These are phyloP conservation scores for Karstenula rhodostoma DNA, from an alignment of 2,329 filamentous ascomycete species.

Conservation along the genomic window DNA sequence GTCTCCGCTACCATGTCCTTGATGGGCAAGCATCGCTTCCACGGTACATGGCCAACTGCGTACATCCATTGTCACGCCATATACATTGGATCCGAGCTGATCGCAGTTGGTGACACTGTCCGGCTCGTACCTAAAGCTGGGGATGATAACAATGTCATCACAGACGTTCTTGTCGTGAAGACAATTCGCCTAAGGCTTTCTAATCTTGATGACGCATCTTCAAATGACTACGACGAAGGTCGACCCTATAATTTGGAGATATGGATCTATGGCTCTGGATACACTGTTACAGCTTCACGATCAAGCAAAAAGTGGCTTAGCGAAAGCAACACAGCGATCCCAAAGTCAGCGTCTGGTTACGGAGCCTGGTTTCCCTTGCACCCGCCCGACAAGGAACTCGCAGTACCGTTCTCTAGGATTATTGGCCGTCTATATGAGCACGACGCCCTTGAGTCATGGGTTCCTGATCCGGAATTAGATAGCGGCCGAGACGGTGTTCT, in stretches of 20 bases:
- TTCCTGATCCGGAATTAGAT: constrained; percentile 48
- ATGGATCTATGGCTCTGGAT: constrained; percentile 60
- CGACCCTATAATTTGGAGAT: constrained; percentile 57
- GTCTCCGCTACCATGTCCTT: constrained; percentile 62
- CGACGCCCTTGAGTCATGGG: constrained; percentile 57
- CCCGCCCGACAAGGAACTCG: constrained; percentile 50
- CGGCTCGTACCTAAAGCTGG: constrained; percentile 52
- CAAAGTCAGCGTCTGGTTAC: constrained; percentile 48
- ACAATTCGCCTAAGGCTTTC: constrained; percentile 61
- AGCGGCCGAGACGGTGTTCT: constrained; percentile 58
- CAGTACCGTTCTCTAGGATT: constrained; percentile 60
- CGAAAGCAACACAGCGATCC: constrained; percentile 26
- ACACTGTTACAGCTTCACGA: constrained; percentile 49
- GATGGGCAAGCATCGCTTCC: constrained; percentile 61
- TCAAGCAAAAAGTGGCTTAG: constrained; percentile 37
- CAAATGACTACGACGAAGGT: constrained; percentile 55
- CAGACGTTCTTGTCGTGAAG: constrained; percentile 63
- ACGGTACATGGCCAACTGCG: constrained; percentile 63
- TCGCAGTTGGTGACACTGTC: constrained; percentile 63
- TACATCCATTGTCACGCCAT: constrained; percentile 62
- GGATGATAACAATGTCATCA: constrained; percentile 42
- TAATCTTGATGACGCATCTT: constrained; percentile 57
- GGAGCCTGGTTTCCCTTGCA: constrained; percentile 62
- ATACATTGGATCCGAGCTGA: constrained; percentile 65
- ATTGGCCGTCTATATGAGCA: constrained; percentile 64